Percentiles rank a stretch among this genome's conserved stretches.
phyloP scores from a whole-genome alignment of 352 stramenopile genomes.

The Pythium pectinolyticum region DNA sequence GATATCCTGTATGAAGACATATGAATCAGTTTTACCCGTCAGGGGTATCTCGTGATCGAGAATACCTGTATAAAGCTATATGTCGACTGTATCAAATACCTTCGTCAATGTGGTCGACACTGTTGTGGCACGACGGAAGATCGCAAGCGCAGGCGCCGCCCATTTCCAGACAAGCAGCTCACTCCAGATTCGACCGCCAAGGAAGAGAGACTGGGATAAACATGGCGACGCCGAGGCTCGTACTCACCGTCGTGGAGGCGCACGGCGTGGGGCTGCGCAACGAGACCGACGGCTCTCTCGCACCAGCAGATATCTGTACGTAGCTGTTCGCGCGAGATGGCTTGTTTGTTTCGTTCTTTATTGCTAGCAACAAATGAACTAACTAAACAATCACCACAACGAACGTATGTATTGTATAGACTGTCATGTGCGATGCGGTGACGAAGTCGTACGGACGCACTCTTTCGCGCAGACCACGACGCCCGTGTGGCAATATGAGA shows the following conservation, averaged over 20 bases:
- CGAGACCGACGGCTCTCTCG: conserved; percentile 10
- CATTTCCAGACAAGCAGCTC: not conserved
- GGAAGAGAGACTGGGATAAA: not conserved
- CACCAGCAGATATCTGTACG: conserved; percentile 19
- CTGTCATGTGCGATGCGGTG: conserved; percentile 57
- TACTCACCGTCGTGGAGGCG: conserved; percentile 21
- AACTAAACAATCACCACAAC: no score
- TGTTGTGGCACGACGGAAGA: not conserved
- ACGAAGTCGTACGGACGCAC: conserved; percentile 47
- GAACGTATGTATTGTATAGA: conserved; percentile 33
- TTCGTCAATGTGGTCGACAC: not conserved
- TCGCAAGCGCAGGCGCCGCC: conserved; percentile 15
- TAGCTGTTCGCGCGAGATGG: no score
- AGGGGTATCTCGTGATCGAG: no score
- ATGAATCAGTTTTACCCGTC: not conserved
- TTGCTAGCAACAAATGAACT: not conserved
- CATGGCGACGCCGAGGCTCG: conserved; percentile 21
- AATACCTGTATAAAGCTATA: not conserved
- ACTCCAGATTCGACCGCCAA: conserved; percentile 11
- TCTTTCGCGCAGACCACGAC: conserved; percentile 41
- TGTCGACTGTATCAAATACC: not conserved
- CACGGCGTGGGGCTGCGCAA: conserved; percentile 18
- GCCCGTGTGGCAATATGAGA: conserved; percentile 53
- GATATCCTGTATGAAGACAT: not conserved
- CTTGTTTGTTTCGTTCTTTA: no score